These are phyloP conservation scores for Marchantia polymorpha DNA, from an alignment of 225 moss, liverwort and hornwort species.

Conservation along the genomic window DNA sequence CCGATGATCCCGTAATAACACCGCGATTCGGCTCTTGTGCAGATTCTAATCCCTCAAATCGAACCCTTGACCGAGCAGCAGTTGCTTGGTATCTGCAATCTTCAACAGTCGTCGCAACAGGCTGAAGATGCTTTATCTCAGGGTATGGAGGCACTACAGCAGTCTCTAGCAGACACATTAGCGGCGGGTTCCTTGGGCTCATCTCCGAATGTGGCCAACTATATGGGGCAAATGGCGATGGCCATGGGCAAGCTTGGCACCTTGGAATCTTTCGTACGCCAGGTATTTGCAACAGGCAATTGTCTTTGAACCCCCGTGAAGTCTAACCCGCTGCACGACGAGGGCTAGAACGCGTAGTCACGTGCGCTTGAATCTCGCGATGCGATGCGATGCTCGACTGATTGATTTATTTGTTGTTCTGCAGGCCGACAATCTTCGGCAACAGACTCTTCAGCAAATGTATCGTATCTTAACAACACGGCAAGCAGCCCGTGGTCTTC, in stretches of 20 bases:
- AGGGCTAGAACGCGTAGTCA: background rate
- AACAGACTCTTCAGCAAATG: conserved; percentile 98
- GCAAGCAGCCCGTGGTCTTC: conserved; percentile 97
- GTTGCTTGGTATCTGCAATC: conserved; percentile 68
- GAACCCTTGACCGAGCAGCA: conserved; percentile 98
- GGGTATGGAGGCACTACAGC: conserved; percentile 95
- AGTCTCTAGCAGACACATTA: conserved; percentile 84
- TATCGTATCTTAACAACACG: conserved; percentile 92
- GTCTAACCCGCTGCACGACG: no score
- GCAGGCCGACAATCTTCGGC: conserved; percentile 96
- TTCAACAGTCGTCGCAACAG: conserved; percentile 93
- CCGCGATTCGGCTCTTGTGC: conserved; percentile 19
- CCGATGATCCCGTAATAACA: background rate
- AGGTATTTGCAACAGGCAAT: conserved; percentile 40
- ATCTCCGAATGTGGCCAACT: conserved; percentile 90
- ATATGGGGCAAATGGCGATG: conserved; percentile 99
- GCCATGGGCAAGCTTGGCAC: conserved; percentile 96
- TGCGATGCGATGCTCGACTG: background rate
- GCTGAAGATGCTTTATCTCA: conserved; percentile 95
- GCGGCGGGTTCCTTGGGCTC: conserved; percentile 86
- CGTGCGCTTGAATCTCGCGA: background rate
- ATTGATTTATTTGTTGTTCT: no score
- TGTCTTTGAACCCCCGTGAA: background rate
- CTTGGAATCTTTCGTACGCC: conserved; percentile 86
- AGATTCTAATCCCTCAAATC: conserved; percentile 93